Evolutionary conservation across 2,329 filamentous ascomycete species (phyloP).

Genomic region (Lasiodiplodia theobromae): DNA sequence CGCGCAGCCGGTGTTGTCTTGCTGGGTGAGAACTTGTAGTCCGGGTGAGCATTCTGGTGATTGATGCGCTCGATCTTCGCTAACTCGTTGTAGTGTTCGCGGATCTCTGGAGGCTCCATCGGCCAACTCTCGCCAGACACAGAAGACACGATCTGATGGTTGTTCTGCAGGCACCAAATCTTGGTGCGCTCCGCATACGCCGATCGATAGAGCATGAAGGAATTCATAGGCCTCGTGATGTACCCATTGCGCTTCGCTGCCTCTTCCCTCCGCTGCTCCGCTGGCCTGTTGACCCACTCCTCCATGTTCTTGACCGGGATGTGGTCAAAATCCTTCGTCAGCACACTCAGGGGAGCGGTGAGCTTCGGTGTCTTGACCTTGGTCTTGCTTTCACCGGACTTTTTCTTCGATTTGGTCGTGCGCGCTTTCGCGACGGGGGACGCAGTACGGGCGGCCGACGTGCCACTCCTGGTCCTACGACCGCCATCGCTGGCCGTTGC

Average conservation of each 20-base stretch:
- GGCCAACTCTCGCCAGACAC: constrained; percentile 90
- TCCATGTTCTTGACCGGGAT: constrained; percentile 80
- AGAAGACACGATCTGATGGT: constrained; percentile 90
- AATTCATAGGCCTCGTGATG: constrained; percentile 93
- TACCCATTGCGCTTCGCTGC: constrained; percentile 76
- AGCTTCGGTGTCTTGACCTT: constrained; percentile 62
- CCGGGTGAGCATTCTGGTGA: constrained; percentile 83
- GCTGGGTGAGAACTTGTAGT: constrained; percentile 92
- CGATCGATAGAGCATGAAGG: constrained; percentile 96
- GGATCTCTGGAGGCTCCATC: constrained; percentile 75
- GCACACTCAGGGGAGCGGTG: constrained; percentile 71
- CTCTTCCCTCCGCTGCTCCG: constrained; percentile 71
- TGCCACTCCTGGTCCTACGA: constrained; percentile 50
- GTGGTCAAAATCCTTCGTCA: constrained; percentile 68
- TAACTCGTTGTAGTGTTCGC: constrained; percentile 77
- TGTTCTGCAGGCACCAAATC: constrained; percentile 80
- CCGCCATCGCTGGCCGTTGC: constrained; percentile 49
- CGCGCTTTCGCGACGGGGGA: constrained; percentile 19
- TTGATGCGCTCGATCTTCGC: constrained; percentile 83
- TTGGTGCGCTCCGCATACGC: constrained; percentile 89
- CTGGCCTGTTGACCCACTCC: constrained; percentile 75
- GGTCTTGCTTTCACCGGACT: constrained; percentile 51
- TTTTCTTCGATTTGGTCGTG: constrained; percentile 34
- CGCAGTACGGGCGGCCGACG: constrained; percentile 26
- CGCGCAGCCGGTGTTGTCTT: constrained; percentile 61